Conservation (phyloP, 306 rosid genomes). For the Begonia masoniana region DNA sequence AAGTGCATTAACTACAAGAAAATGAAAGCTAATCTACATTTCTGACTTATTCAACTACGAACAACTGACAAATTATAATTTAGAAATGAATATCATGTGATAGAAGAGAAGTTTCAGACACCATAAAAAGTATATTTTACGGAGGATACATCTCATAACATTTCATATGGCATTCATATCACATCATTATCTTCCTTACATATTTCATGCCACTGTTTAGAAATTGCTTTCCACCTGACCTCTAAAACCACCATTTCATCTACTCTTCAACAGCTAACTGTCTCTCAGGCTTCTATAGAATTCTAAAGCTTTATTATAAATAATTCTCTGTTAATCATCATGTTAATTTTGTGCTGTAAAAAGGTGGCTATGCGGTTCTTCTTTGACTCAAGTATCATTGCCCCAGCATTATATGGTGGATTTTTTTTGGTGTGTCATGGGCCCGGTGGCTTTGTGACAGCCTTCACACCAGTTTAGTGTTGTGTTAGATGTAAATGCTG, state of each 20-base stretch:
- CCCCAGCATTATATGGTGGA: conserved; percentile 7
- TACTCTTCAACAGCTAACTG: conserved; percentile 63
- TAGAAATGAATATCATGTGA: no score
- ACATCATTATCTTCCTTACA: conserved; percentile 10
- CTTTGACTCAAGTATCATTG: conserved; percentile 13
- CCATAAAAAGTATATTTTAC: no score
- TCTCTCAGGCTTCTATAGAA: conserved; percentile 27
- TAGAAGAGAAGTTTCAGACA: no score
- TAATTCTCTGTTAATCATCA: not conserved
- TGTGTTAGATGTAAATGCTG: conserved; percentile 25
- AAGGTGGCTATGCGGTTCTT: not conserved
- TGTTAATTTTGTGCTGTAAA: not conserved
- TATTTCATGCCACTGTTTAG: conserved; percentile 14
- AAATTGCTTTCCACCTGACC: conserved; percentile 25
- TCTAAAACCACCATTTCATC: conserved; percentile 36
- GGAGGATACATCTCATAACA: no score
- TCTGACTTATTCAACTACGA: no score
- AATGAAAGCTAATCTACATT: no score
- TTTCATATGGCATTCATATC: conserved; percentile 2
- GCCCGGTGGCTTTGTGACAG: conserved; percentile 7
- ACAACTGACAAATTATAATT: no score
- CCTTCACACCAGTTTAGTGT: conserved; percentile 23
- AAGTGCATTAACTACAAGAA: no score
- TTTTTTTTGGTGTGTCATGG: conserved; percentile 9
- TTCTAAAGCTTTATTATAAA: not conserved